These are phyloP conservation scores for Aureobasidium pullulans DNA, from an alignment of 2,329 filamentous ascomycete species.

Conservation along the genomic window DNA sequence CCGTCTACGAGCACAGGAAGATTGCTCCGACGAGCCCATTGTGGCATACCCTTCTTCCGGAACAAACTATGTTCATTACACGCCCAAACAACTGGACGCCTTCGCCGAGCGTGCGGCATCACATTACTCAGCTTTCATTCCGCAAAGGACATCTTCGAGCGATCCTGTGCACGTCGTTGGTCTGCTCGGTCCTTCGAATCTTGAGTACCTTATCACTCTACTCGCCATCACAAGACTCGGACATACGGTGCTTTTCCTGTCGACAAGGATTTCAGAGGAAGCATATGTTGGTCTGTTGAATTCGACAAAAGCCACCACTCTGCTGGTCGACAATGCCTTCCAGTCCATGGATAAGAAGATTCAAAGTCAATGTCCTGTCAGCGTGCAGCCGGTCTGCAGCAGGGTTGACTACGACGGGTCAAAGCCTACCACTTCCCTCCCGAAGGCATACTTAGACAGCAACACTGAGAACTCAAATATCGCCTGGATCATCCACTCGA, in stretches of 20 bases:
- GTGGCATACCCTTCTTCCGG: slow-evolving; percentile 19
- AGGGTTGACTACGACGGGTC: slow-evolving; percentile 1
- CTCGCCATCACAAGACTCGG: slow-evolving; percentile 48
- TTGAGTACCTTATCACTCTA: slow-evolving; percentile 47
- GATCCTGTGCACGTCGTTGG: slow-evolving; percentile 33
- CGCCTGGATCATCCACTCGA: slow-evolving; percentile 39
- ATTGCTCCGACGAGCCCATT: slow-evolving; percentile 14
- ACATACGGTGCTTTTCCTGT: slow-evolving; percentile 46
- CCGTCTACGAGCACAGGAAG: background rate
- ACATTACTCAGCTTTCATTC: slow-evolving; percentile 17
- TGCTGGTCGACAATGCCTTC: slow-evolving; percentile 20
- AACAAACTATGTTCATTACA: slow-evolving; percentile 20
- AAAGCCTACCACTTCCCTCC: background rate
- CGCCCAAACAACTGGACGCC: slow-evolving; percentile 17
- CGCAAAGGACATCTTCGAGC: slow-evolving; percentile 16
- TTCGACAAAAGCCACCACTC: slow-evolving; percentile 27
- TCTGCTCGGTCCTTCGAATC: slow-evolving; percentile 44
- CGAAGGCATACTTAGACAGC: background rate
- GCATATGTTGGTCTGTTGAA: slow-evolving; percentile 43
- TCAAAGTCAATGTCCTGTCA: slow-evolving; percentile 18
- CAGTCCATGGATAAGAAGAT: slow-evolving; percentile 21
- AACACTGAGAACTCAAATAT: slow-evolving; percentile 24
- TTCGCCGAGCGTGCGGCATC: slow-evolving; percentile 19
- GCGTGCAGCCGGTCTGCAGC: slow-evolving; percentile 26
- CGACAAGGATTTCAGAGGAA: slow-evolving; percentile 43